Evolutionary conservation across 768 basidiomycete species (phyloP).

Genomic region (Tylopilus cervinicoccineus): DNA sequence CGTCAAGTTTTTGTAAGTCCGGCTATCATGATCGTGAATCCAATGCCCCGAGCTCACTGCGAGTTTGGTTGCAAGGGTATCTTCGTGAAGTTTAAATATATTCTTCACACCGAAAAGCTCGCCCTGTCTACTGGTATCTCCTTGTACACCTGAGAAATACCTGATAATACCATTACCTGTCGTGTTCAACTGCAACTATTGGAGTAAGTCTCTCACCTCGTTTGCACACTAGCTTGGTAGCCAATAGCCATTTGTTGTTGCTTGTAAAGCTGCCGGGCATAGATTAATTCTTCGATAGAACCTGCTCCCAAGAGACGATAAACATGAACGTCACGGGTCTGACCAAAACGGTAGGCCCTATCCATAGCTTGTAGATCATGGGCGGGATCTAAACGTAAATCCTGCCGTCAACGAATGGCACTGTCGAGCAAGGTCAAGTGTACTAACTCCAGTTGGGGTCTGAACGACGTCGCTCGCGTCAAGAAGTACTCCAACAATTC

Average conservation of each 20-base stretch:
- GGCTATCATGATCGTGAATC: background rate
- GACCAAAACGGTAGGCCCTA: constrained; percentile 81
- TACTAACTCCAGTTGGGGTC: constrained; percentile 95
- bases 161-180: constrained; percentile 32
- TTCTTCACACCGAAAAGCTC: constrained; percentile 86
- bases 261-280: constrained; percentile 88
- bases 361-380: constrained; percentile 95
- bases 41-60: constrained; percentile 42
- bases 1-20: background rate
- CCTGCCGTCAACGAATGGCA: background rate
- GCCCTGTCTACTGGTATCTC: constrained; percentile 67
- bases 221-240: constrained; percentile 80
- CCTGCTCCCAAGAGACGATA: constrained; percentile 84
- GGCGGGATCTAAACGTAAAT: constrained; percentile 70
- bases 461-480: constrained; percentile 23
- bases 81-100: constrained; percentile 76
- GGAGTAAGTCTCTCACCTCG: constrained; percentile 45
- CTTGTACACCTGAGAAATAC: constrained; percentile 81
- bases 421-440: constrained; percentile 2
- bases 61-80: constrained; percentile 66
- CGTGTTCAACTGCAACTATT: background rate
- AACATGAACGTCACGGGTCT: constrained; percentile 80
- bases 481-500: background rate
- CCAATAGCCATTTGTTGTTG: constrained; percentile 93
- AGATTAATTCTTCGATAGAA: constrained; percentile 83